phyloP scores from a whole-genome alignment of 129 eudicot genomes.

The Tagetes erecta region DNA sequence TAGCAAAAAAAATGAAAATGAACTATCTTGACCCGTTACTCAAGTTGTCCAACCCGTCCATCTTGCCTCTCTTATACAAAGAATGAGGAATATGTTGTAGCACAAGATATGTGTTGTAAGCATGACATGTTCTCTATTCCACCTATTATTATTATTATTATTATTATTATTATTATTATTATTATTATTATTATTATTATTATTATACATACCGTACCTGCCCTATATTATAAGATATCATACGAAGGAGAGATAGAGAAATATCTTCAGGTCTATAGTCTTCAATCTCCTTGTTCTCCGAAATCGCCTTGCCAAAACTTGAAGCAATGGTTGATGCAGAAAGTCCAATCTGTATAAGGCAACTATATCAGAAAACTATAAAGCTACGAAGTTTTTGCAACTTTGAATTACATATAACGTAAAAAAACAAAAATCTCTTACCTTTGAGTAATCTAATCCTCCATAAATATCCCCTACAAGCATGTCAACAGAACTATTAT shows the following conservation, averaged over 20 bases:
- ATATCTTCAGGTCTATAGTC: constrained; percentile 98
- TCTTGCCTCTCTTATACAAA: constrained; percentile 1
- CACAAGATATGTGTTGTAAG: constrained; percentile 4
- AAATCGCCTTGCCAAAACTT: constrained; percentile 95
- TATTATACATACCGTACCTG: constrained; percentile 55
- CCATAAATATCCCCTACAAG: constrained; percentile 98
- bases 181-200: background rate
- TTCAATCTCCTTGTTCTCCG: constrained; percentile 86
- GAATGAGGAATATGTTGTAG: background rate
- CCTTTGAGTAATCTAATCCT: constrained; percentile 97
- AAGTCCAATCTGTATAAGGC: constrained; percentile 71
- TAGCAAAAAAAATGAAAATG: background rate
- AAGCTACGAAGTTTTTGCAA: background rate
- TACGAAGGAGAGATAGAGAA: constrained; percentile 88
- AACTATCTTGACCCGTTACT: background rate
- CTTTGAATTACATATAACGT: background rate
- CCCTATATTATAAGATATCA: constrained; percentile 97
- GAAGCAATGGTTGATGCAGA: constrained; percentile 99
- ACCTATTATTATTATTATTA: background rate
- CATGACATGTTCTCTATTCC: background rate
- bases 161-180: background rate
- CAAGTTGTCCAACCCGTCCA: background rate
- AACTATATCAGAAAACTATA: background rate
- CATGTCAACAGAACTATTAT: constrained; percentile 89
- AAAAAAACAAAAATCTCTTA: constrained; percentile 25